Evolutionary conservation across 192 early-diverging fungal species (phyloP), one percentile per base, ranked within the genome.

Genomic region (Backusella sp.): DNA sequence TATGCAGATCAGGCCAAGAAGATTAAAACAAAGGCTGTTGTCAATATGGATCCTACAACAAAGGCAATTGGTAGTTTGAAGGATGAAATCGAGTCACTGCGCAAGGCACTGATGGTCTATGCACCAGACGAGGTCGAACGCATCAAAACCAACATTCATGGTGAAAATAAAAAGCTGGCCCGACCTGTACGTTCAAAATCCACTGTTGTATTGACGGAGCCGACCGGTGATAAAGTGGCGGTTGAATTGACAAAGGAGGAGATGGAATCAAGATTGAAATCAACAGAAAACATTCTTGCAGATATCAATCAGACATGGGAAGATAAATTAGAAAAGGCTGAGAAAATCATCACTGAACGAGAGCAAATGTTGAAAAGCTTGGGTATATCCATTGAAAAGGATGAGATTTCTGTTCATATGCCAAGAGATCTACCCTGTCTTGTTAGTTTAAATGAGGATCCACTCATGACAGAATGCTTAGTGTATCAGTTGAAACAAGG

Each of bases 1-100:
- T 98, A 96, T 77, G 95, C 94, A 3, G 94, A 97, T 75, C 90
- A 95, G 36, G 96, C 96, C 15, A 97, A 96, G 76, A 89, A 87
- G 46, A 96, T 98, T 80, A 91, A 96, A 78, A 98, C 96, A 79
- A 92, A 92, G 77, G 95, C 96, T 6, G 88, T 94, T 0, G 92
- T 98, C 66, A 98, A 98, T 81, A 95, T 97, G 80, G 94, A 96
- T 73, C 92, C 94, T 0, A 91, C 91, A 42, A 89, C 88, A 14
- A 90, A 86, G 62, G 79, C 95, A 1, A 91, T 98, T 70, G 87
- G 92, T 65, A 92, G 95, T 77, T 85, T 98, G 17, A 91, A 94
- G 76, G 90, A 92, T 30, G 96, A 98, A 78, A 82, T 98, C 0
- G 82, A 84, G 9, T 83, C 84, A 36, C 78, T 98, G n/a, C 85